Evolutionary conservation across 148 eudicot species (phyloP).

Genomic region (Persicaria tinctoria): DNA sequence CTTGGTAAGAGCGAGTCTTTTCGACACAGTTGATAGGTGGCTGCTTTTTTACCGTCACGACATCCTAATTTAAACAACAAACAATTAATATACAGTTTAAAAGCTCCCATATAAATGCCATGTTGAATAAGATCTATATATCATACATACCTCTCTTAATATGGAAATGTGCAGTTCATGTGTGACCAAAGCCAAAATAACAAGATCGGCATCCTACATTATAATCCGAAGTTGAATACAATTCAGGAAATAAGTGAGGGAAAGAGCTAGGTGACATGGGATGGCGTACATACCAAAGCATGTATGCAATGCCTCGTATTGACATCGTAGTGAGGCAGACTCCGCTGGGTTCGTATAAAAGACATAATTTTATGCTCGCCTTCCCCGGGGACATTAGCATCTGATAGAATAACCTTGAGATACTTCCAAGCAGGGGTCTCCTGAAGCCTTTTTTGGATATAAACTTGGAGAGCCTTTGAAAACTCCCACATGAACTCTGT

Average conservation of each 20-base stretch:
- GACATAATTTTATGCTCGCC: constrained; percentile 52
- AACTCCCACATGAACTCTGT: constrained; percentile 37
- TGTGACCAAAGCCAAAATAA: too few relatives aligned
- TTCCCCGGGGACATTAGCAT: constrained; percentile 46
- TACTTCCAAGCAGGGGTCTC: constrained; percentile 26
- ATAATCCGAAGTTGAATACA: too few relatives aligned
- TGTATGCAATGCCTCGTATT: constrained; percentile 38
- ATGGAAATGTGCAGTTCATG: too few relatives aligned
- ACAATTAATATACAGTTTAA: not conserved
- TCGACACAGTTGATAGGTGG: not conserved
- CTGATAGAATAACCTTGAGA: constrained; percentile 41
- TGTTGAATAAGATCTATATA: not conserved
- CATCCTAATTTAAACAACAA: constrained; percentile 4
- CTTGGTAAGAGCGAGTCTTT: constrained; percentile 17
- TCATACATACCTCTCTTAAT: constrained; percentile 20
- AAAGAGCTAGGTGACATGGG: too few relatives aligned
- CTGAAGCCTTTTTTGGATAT: constrained; percentile 20
- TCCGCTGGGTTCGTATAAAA: constrained; percentile 30
- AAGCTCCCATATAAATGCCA: not conserved
- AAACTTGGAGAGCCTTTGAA: constrained; percentile 26
- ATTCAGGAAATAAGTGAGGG: too few relatives aligned
- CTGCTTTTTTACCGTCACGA: constrained; percentile 2
- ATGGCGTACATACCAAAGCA: constrained; percentile 31
- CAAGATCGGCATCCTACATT: constrained; percentile 35
- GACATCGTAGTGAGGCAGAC: constrained; percentile 24